These are phyloP conservation scores for Termitomyces titanicus DNA, from an alignment of 768 basidiomycete genomes.

Conservation along the genomic window DNA sequence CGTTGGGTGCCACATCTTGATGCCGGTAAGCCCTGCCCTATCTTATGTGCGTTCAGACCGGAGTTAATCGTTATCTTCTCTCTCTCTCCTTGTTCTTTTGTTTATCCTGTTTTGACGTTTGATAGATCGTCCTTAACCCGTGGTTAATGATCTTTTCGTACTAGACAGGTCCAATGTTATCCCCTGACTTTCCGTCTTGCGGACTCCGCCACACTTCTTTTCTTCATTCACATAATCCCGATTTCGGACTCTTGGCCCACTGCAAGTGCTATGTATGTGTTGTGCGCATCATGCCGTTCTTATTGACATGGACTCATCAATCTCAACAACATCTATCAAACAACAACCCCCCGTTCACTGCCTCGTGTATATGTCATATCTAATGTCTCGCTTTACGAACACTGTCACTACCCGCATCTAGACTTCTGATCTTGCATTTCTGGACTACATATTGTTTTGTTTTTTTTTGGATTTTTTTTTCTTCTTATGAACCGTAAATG, in stretches of 20 bases:
- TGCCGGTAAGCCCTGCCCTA: constrained; percentile 53
- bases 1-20: constrained; percentile 64
- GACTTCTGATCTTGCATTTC: not conserved
- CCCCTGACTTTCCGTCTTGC: not conserved
- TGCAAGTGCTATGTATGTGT: not conserved
- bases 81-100: not conserved
- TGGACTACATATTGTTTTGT: not conserved
- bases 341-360: not conserved
- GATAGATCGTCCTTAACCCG: constrained; percentile 73
- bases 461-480: not conserved
- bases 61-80: constrained; percentile 1
- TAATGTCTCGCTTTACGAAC: not conserved
- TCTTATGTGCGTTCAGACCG: not conserved
- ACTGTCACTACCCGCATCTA: not conserved
- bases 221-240: not conserved
- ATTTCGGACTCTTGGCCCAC: not conserved
- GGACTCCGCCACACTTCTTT: not conserved
- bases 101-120: constrained; percentile 7
- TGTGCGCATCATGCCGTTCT: not conserved
- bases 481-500: not conserved
- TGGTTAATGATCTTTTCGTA: constrained; percentile 84
- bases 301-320: not conserved
- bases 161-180: constrained; percentile 18
- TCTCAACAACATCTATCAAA: not conserved
- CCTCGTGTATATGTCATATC: not conserved